Evolutionary conservation across 306 rosid species (phyloP).

Genomic region (barrel medic (Medicago truncatula)): MtrunA17r5.0-ANR NC_053044.1:22344501-22345000

Average conservation of each 20-base stretch:
- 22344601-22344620: too few species aligned
- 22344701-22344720: fast-evolving
- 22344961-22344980: neutral
- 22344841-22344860: conserved; percentile 35
- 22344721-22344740: conserved; percentile 16
- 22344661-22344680: conserved; percentile 19
- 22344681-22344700: conserved; percentile 27
- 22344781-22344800: neutral
- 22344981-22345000: neutral
- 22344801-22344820: neutral
- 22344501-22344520: conserved; percentile 29
- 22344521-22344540: neutral
- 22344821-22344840: neutral
- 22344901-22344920: conserved; percentile 4
- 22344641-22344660: neutral
- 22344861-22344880: conserved; percentile 38
- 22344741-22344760: neutral
- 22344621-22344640: neutral
- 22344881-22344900: neutral
- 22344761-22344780: neutral
- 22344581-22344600: neutral
- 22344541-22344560: neutral
- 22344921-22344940: conserved; percentile 1
- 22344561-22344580: neutral
- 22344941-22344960: neutral